Evolutionary conservation across 306 rosid genomes (phyloP), one percentile per base, ranked within the genome.

Genomic region (Gastrolobium villosum): DNA sequence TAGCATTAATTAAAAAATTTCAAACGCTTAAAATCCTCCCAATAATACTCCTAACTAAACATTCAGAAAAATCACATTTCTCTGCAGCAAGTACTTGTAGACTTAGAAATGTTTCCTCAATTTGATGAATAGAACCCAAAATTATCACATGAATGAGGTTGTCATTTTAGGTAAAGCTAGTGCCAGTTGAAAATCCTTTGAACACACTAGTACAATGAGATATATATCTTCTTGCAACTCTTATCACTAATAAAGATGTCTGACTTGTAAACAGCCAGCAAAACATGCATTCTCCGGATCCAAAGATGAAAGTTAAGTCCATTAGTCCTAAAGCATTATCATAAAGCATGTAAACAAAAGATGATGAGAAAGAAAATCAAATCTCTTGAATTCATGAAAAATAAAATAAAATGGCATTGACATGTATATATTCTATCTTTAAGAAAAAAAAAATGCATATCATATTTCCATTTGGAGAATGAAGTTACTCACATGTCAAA

Each of bases 401-500:
- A 54, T 28, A 37, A 56, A 10, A 35, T n/a, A 35, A 48, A 48
- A 35, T 20, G 57, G 20, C 14, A 65, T 35, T n/a, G 34, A 79
- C 77, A 61, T 35, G 5, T 69, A 34, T 10, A 7, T 39, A 34
- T 57, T 9, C 31, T 8, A 31, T 56, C 49, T 36, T 20, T 14
- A 0, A 68, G 2, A 65, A 5, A 65, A 3, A 30, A 49, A 26
- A 54, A 68, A 44, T 10, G 34, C 44, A 60, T 43, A 36, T 15
- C 72, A 70, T 43, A 75, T 67, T 11, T 32, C 15, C n/a, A 48
- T 50, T 76, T 46, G 64, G 75, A 64, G 65, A 72, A 62, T 14
- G 20, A 70, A 74, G 75, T 6, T 43, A 89, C 97, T 92, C 75
- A 95, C 99, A 89, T 86, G 79, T 91, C 89, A 52, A 85, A 88